Conservation (phyloP, 2,329 filamentous ascomycete species). For the Sporothrix humicola region DNA sequence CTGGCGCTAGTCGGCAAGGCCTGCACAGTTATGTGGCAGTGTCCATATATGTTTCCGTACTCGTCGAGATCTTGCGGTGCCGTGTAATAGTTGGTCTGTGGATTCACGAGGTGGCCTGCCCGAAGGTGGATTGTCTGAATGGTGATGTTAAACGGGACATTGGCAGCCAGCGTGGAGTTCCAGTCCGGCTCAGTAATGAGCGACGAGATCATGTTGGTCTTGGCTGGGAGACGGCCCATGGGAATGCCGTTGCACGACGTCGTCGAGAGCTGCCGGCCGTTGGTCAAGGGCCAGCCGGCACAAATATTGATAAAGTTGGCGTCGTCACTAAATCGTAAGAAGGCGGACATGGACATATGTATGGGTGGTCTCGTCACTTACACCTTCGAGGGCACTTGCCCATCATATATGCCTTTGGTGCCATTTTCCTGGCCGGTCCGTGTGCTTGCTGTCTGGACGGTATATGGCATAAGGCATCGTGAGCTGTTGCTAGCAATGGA, state of each 20-base stretch:
- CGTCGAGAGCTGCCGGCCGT: slow-evolving; percentile 55
- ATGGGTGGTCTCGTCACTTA: slow-evolving; percentile 38
- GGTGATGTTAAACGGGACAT: slow-evolving; percentile 54
- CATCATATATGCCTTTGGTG: slow-evolving; percentile 40
- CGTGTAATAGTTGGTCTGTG: slow-evolving; percentile 59
- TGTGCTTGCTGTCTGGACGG: slow-evolving; percentile 52
- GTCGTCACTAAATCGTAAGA: slow-evolving; percentile 46
- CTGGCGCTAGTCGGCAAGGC: slow-evolving; percentile 44
- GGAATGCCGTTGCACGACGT: slow-evolving; percentile 64
- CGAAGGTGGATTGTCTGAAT: slow-evolving; percentile 56
- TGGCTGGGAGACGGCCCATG: slow-evolving; percentile 62
- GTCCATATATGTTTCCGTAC: slow-evolving; percentile 50
- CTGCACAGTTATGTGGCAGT: slow-evolving; percentile 59
- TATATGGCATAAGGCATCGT: slow-evolving; percentile 45
- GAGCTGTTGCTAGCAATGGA: slow-evolving; percentile 9
- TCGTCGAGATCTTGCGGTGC: slow-evolving; percentile 58
- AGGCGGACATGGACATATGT: not conserved
- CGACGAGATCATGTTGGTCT: slow-evolving; percentile 59
- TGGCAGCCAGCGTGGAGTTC: slow-evolving; percentile 47
- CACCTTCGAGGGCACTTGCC: slow-evolving; percentile 53
- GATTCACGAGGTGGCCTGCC: slow-evolving; percentile 62
- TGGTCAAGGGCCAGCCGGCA: slow-evolving; percentile 58
- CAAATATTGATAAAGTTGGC: slow-evolving; percentile 65
- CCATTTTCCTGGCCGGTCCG: slow-evolving; percentile 49
- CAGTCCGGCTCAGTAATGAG: slow-evolving; percentile 56